These are phyloP conservation scores for Xylaria digitata DNA, from an alignment of 2,329 filamentous ascomycete genomes.

Conservation along the genomic window DNA sequence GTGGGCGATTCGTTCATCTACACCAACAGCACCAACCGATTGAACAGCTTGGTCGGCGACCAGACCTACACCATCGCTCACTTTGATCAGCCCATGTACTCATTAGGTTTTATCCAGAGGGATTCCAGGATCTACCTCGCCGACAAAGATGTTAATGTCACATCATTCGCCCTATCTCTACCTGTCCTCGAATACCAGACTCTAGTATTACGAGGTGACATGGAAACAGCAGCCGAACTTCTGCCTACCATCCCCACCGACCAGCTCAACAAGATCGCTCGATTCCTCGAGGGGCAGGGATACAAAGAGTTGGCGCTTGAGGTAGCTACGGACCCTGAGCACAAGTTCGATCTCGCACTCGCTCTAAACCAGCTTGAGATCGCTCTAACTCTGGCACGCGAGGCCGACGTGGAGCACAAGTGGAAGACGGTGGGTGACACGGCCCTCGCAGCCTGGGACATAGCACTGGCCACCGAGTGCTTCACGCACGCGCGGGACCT, in stretches of 20 bases:
- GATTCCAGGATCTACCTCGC: slow-evolving; percentile 95
- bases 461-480: slow-evolving; percentile 89
- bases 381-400: slow-evolving; percentile 83
- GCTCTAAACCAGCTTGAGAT: slow-evolving; percentile 85
- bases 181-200: slow-evolving; percentile 98
- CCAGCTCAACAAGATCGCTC: slow-evolving; percentile 97
- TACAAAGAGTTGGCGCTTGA: slow-evolving; percentile 96
- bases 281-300: slow-evolving; percentile 96
- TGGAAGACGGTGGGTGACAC: slow-evolving; percentile 98
- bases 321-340: slow-evolving; percentile 92
- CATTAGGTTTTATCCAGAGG: slow-evolving; percentile 92
- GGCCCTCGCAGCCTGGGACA: slow-evolving; percentile 86
- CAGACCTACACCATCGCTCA: slow-evolving; percentile 98
- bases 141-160: slow-evolving; percentile 94
- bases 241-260: slow-evolving; percentile 86
- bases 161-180: slow-evolving; percentile 90
- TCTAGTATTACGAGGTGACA: slow-evolving; percentile 89
- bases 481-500: slow-evolving; percentile 92
- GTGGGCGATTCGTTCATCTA: slow-evolving; percentile 99
- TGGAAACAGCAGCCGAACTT: slow-evolving; percentile 89
- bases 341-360: slow-evolving; percentile 94
- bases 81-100: slow-evolving; percentile 95
- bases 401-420: slow-evolving; percentile 92
- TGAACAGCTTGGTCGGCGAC: slow-evolving; percentile 98
- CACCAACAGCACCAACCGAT: slow-evolving; percentile 93